Evolutionary conservation across 345 rosid genomes (phyloP).

Genomic region (Bruguiera sexangula): DNA sequence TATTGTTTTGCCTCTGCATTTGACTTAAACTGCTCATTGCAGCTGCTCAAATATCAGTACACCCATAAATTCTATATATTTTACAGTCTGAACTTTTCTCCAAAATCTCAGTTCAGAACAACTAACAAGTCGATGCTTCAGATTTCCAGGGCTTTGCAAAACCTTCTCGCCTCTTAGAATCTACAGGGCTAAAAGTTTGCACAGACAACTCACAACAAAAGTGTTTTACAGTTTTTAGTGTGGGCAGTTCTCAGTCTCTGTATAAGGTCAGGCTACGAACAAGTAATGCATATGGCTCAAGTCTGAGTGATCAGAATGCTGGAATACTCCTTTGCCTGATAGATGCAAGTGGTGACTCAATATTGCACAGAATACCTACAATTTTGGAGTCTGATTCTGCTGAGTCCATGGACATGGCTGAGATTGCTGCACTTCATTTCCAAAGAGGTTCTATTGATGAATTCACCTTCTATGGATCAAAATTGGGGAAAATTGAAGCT

Average conservation of each 20-base stretch:
- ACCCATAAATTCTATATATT: too few relatives aligned
- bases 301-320: slow-evolving; percentile 55
- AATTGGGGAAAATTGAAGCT: slow-evolving; percentile 52
- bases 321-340: slow-evolving; percentile 67
- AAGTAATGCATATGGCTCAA: slow-evolving; percentile 63
- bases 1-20: neutral
- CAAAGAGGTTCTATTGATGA: slow-evolving; percentile 79
- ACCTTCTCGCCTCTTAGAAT: slow-evolving; percentile 58
- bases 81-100: slow-evolving; percentile 6
- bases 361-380: slow-evolving; percentile 65
- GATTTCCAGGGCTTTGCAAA: slow-evolving; percentile 76
- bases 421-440: slow-evolving; percentile 42
- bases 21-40: neutral
- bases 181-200: slow-evolving; percentile 48
- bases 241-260: slow-evolving; percentile 37
- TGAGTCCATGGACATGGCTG: slow-evolving; percentile 20
- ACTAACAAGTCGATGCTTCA: slow-evolving; percentile 25
- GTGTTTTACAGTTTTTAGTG: slow-evolving; percentile 16
- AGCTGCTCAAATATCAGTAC: too few relatives aligned
- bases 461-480: slow-evolving; percentile 58
- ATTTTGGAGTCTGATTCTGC: slow-evolving; percentile 33
- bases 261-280: slow-evolving; percentile 64
- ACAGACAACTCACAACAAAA: slow-evolving; percentile 25
- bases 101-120: neutral
- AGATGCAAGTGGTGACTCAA: slow-evolving; percentile 57